Evolutionary conservation across 2,329 filamentous ascomycete genomes (phyloP), one percentile per base, ranked within the genome.

Genomic region (Metarhizium humberi): DNA sequence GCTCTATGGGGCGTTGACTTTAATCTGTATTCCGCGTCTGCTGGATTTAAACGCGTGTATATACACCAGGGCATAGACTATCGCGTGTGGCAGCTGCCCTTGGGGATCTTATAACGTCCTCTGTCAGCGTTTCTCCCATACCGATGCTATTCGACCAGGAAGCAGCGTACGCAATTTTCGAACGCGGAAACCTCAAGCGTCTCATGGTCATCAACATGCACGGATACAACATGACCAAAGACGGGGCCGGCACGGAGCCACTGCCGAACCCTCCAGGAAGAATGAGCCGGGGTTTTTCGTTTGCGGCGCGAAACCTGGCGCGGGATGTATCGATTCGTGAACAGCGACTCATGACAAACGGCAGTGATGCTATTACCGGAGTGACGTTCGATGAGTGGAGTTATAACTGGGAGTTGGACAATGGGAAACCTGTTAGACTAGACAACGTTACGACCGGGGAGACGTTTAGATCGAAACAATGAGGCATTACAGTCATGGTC

Each of bases 1-100:
- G 81, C 82, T 10, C 77, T 86, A n/a, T 86, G 82, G 83, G 79
- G 74, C 29, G 63, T 85, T 8, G 82, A 86, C 66, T 86, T 84
- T 70, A 79, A 78, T 59, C 71, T 86, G 4, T 80, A 78, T 63
- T 75, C 75, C 53, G 83, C 82, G 1, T 71, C 77, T 0, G 74
- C 75, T 2, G 78, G 78, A 16, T 79, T 86, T 67, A 69, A 70
- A 48, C 76, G 82, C 20, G 74, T 82, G 2, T 80, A 85, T 63
- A 81, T 86, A 78, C 84, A 87, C 66, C 77, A 80, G 71, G 83
- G 82, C 13, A 83, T 79, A 14, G 76, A 84, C 63, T 86, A 82
- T 63, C 74, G 82, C 6, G 67, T 38, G 79, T 81, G 1, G 80
- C 82, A 0, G 75, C 77, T 1, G 78, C 48, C 29, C 30, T 50